phyloP scores from a whole-genome alignment of 305 asterid genomes.

The Rubia balearica region DNA sequence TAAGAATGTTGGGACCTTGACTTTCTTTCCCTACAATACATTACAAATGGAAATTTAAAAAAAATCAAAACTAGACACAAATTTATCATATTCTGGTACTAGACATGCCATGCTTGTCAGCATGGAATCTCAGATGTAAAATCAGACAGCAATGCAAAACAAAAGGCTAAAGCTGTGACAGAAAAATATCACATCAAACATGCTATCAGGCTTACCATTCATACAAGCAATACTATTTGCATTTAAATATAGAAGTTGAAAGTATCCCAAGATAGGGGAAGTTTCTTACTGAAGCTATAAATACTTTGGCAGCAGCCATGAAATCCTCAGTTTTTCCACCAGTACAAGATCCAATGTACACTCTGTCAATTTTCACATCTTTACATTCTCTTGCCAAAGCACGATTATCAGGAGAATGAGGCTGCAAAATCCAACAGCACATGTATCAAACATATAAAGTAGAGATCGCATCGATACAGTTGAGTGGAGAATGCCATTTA shows the following conservation, averaged over 20 bases:
- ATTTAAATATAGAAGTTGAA: neutral
- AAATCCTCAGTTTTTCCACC: conserved; percentile 96
- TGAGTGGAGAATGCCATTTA: neutral
- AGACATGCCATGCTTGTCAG: neutral
- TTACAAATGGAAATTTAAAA: neutral
- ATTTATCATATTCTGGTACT: neutral
- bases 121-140: neutral
- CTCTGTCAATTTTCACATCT: conserved; percentile 86
- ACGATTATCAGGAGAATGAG: conserved; percentile 88
- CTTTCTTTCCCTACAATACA: conserved; percentile 68
- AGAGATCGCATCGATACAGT: neutral
- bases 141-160: neutral
- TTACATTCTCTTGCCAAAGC: conserved; percentile 93
- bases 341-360: conserved; percentile 84
- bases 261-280: neutral
- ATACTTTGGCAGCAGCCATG: conserved; percentile 89
- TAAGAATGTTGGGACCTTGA: conserved; percentile 87
- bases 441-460: neutral
- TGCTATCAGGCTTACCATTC: neutral
- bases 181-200: neutral
- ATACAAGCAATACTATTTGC: neutral
- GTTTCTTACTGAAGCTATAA: conserved; percentile 64
- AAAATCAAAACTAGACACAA: too few relatives aligned
- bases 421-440: conserved; percentile 37
- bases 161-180: neutral